Evolutionary conservation across 139 green algal genomes (phyloP).

Genomic region (Spirogloea muscicola): DNA sequence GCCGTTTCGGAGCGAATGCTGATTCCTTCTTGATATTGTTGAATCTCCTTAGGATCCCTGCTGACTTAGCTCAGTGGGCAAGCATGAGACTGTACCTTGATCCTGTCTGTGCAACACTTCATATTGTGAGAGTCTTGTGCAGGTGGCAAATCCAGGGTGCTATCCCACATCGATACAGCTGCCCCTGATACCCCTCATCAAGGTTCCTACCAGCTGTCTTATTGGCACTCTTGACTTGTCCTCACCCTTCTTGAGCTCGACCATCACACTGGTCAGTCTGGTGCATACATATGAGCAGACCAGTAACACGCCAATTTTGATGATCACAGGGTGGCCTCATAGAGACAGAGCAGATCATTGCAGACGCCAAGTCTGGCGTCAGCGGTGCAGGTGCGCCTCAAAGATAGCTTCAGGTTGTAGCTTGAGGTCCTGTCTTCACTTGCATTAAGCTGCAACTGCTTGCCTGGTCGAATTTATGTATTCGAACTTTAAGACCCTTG

Average conservation of each 20-base stretch:
- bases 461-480: too few species aligned
- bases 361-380: slow-evolving; percentile 95
- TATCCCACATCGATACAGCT: slow-evolving; percentile 90
- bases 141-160: slow-evolving; percentile 95
- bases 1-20: too few species aligned
- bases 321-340: slow-evolving; percentile 67
- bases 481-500: too few species aligned
- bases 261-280: background rate
- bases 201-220: slow-evolving; percentile 35
- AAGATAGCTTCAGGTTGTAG: too few species aligned
- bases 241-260: background rate
- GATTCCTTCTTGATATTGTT: too few species aligned
- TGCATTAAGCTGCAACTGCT: too few species aligned
- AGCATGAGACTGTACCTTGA: too few species aligned
- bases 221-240: background rate
- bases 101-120: too few species aligned
- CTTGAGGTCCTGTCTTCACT: too few species aligned
- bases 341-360: slow-evolving; percentile 84
- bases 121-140: too few species aligned
- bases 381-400: slow-evolving; percentile 81
- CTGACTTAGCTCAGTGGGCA: too few species aligned
- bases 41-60: too few species aligned
- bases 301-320: background rate
- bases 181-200: slow-evolving; percentile 73
- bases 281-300: background rate